These are phyloP conservation scores for Kodamaea plutei DNA, from an alignment of 1,139 yeast species.

Conservation along the genomic window DNA sequence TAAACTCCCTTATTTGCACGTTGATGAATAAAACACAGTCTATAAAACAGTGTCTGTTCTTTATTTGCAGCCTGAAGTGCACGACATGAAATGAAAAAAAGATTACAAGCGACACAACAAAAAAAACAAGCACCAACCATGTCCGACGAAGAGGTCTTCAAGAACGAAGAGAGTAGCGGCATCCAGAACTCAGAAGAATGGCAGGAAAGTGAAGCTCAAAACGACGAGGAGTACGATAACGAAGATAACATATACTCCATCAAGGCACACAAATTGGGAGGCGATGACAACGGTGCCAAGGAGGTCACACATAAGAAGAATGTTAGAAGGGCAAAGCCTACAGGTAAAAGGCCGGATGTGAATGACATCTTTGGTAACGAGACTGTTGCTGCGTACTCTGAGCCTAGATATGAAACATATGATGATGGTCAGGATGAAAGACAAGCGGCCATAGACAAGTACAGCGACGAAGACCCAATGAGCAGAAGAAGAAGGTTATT, in stretches of 20 bases:
- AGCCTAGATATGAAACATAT: conserved; percentile 7
- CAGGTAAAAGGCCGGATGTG: conserved; percentile 10
- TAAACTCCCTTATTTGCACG: too few species aligned
- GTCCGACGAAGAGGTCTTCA: conserved; percentile 2
- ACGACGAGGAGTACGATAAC: conserved; percentile 11
- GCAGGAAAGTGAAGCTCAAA: too few species aligned
- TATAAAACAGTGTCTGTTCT: too few species aligned
- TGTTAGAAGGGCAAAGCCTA: conserved; percentile 25
- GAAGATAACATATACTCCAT: conserved; percentile 29
- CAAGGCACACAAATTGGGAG: conserved; percentile 27
- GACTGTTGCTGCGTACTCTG: conserved; percentile 5
- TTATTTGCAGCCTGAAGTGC: too few species aligned
- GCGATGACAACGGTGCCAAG: conserved; percentile 11
- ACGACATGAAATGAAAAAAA: too few species aligned
- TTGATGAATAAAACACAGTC: too few species aligned
- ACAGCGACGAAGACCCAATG: conserved; percentile 42
- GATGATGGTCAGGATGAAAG: conserved; percentile 11
- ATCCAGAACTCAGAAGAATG: neutral
- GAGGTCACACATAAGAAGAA: conserved; percentile 38
- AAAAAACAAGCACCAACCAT: too few species aligned
- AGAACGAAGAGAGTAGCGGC: too few species aligned
- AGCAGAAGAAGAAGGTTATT: conserved; percentile 66
- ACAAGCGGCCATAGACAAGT: conserved; percentile 14
- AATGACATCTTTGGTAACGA: conserved; percentile 12
- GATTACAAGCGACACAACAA: too few species aligned